Conservation (phyloP, 495 filamentous ascomycete genomes). For the Penicillium desertorum region DNA sequence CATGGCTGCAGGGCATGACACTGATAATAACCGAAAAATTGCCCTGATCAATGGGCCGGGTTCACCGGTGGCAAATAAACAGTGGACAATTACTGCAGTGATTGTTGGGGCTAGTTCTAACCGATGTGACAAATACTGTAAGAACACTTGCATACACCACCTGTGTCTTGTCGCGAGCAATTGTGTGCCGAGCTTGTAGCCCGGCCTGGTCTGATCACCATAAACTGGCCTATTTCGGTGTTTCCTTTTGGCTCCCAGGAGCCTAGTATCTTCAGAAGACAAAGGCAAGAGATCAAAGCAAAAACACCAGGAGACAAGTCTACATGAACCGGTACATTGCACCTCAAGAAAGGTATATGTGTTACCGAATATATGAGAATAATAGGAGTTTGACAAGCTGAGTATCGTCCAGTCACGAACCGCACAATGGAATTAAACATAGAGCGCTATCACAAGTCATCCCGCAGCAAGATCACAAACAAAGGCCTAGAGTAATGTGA, state of each 20-base stretch:
- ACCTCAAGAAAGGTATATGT: slow-evolving; percentile 2
- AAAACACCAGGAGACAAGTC: not conserved
- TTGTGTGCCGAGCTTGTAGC: not conserved
- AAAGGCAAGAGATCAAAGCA: not conserved
- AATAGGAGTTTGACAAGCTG: not conserved
- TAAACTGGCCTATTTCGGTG: not conserved
- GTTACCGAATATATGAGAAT: not conserved
- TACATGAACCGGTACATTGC: slow-evolving; percentile 1
- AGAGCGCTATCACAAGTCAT: not conserved
- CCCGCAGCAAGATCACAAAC: not conserved
- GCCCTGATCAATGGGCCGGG: not conserved
- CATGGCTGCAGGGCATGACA: not conserved
- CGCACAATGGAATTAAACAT: not conserved
- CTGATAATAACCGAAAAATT: not conserved
- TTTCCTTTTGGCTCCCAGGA: not conserved
- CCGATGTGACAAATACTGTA: not conserved
- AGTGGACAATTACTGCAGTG: not conserved
- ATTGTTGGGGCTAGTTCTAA: not conserved
- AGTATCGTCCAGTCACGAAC: not conserved
- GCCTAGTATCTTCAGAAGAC: not conserved
- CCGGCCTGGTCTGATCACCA: not conserved
- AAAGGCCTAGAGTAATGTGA: not conserved
- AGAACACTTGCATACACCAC: slow-evolving; percentile 1
- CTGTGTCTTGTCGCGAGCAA: not conserved
- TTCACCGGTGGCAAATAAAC: not conserved